phyloP scores from a whole-genome alignment of 2,329 filamentous ascomycete genomes.

The Aspergillus jensenii region DNA sequence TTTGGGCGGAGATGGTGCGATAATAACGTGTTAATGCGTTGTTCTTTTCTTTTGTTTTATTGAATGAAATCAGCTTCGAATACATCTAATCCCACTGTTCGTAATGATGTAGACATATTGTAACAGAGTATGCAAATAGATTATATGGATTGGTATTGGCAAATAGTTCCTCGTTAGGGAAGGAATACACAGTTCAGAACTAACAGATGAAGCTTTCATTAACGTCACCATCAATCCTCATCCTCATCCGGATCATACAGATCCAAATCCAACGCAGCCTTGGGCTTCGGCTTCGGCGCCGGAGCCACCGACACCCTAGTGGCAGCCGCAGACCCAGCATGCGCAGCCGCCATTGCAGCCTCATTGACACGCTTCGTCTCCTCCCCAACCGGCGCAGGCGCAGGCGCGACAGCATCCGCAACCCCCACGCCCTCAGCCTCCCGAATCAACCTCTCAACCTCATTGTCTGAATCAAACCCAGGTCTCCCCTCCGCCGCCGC shows the following conservation, averaged over 20 bases:
- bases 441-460: conserved; percentile 48
- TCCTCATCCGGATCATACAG: conserved; percentile 48
- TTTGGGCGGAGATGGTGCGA: not conserved
- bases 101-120: too few relatives aligned
- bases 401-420: conserved; percentile 42
- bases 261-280: conserved; percentile 44
- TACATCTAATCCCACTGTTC: too few relatives aligned
- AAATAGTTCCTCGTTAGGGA: too few relatives aligned
- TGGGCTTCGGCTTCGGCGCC: conserved; percentile 34
- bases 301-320: conserved; percentile 18
- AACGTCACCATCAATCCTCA: conserved; percentile 29
- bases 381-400: conserved; percentile 26
- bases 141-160: too few relatives aligned
- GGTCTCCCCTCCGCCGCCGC: conserved; percentile 51
- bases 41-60: not conserved
- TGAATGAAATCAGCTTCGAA: not conserved
- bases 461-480: conserved; percentile 56
- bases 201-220: too few relatives aligned
- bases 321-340: conserved; percentile 27
- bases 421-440: conserved; percentile 56
- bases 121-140: too few relatives aligned
- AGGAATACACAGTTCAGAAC: too few relatives aligned
- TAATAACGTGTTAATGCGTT: not conserved
- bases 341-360: conserved; percentile 34
- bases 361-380: conserved; percentile 35